Base-by-base conservation (phyloP, 2,329 filamentous ascomycete genomes). In the Penicillium sp. region DNA sequence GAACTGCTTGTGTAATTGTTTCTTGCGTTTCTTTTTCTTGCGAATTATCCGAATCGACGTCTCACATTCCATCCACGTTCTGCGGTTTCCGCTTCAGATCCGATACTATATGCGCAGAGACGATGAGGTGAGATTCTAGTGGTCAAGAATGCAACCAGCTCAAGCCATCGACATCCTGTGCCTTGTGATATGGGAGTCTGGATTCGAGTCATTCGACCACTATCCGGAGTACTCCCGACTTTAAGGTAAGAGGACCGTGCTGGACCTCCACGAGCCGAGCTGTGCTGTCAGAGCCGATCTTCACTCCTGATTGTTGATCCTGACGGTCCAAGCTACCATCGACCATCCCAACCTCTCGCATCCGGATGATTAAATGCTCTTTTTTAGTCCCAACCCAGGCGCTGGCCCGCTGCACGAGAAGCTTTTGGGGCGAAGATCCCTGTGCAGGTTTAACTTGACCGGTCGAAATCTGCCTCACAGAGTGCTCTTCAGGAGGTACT, bases 61-160 rank as follows among this genome's bases (percentile, higher is more conserved):
- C 60, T 64, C 62, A 66, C 54, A 64, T 66, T 63, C 50, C 47
- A 26, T 41, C 29, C 50, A 45, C 47, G 52, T 44, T 55, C 50
- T 50, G 55, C 58, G 51, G 57, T 56, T 57, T 58, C 58, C 48
- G 23, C 45, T 48, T n/a, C 21, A 23, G 41, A 41, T n/a, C 21
- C 17, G 41, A 41, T 29, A 46, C 26, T n/a, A 47, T 26, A 44
- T 7, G 35, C 35, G 35, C 26, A 19, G 45, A 47, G 15, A 30
- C 44, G 46, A 56, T 53, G 44, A 61, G 52, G 46, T 52, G 53
- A 61, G 58, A 55, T 50, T 30, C 17, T 15, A 55, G n/a, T 29
- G 9, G 41, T n/a, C 41, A 41, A 41, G 15, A 41, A 41, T 41
- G 35, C 35, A 15, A 41, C 35, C 35, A 15, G 35, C 35, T 41